These are phyloP conservation scores for Hymenotorrendiella dingleyae DNA, from an alignment of 2,329 filamentous ascomycete species.

Conservation along the genomic window DNA sequence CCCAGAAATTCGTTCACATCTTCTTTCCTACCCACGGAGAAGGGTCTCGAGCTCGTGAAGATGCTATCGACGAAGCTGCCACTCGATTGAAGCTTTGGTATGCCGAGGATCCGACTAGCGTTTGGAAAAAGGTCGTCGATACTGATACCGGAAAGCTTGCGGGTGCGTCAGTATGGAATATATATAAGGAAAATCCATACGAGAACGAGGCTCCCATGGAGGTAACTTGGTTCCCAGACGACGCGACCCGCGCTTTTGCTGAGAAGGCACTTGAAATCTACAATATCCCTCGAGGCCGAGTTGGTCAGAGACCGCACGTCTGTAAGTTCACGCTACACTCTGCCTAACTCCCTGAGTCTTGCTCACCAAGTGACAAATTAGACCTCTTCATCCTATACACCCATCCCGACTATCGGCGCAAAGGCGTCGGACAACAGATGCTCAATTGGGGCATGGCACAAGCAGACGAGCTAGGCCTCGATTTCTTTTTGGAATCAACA, in stretches of 20 bases:
- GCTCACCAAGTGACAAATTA: conserved; percentile 3
- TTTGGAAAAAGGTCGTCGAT: conserved; percentile 9
- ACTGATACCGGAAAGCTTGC: conserved; percentile 3
- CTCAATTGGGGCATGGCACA: conserved; percentile 5
- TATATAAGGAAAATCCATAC: conserved; percentile 6
- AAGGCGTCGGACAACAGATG: conserved; percentile 2
- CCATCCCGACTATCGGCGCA: conserved; percentile 9
- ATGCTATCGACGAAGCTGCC: conserved; percentile 8
- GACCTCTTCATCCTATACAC: conserved; percentile 7
- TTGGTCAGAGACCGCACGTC: conserved; percentile 3
- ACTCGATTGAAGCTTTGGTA: conserved; percentile 8
- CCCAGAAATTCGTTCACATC: conserved; percentile 4
- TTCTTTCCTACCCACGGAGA: conserved; percentile 6
- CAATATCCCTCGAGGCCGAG: conserved; percentile 1
- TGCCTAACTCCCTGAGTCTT: neutral
- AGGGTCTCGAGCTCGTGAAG: conserved; percentile 2
- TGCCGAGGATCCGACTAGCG: conserved; percentile 3
- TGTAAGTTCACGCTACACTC: conserved; percentile 6
- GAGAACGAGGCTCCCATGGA: neutral
- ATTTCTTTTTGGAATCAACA: conserved; percentile 7
- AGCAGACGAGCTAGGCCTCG: conserved; percentile 3
- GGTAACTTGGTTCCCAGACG: conserved; percentile 5
- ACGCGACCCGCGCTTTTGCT: conserved; percentile 3
- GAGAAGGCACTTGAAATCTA: conserved; percentile 3
- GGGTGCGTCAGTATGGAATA: conserved; percentile 6